Conservation (phyloP, 768 basidiomycete genomes). For the Tulasnella sp. region DNA sequence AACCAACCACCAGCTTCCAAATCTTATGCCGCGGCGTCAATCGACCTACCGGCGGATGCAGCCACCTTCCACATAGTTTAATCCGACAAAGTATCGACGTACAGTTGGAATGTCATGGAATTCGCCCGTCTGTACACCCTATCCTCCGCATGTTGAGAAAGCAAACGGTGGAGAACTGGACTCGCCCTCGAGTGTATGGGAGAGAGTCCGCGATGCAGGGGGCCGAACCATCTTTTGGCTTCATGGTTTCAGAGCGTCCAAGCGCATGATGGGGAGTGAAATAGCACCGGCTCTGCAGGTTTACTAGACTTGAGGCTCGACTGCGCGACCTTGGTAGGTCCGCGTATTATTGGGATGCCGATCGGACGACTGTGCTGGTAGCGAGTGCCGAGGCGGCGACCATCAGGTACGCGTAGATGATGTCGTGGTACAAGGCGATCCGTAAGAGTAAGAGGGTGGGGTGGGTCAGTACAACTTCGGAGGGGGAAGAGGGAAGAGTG, state of each 20-base stretch:
- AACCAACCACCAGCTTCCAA: background rate
- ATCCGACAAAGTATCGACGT: background rate
- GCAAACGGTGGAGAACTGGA: too few species aligned
- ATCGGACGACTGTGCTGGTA: constrained; percentile 34
- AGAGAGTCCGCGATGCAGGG: too few species aligned
- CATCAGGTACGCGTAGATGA: constrained; percentile 41
- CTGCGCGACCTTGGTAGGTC: too few species aligned
- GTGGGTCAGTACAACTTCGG: too few species aligned
- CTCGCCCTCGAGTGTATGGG: too few species aligned
- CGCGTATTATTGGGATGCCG: too few species aligned
- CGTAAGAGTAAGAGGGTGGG: too few species aligned
- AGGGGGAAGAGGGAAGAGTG: background rate
- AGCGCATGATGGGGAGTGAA: too few species aligned
- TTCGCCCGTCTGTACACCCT: background rate
- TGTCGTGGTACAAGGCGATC: constrained; percentile 36
- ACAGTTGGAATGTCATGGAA: background rate
- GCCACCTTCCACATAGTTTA: background rate
- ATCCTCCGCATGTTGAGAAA: background rate
- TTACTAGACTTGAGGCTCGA: too few species aligned
- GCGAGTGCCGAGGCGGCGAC: constrained; percentile 42
- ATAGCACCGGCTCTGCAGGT: too few species aligned
- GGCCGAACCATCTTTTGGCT: too few species aligned
- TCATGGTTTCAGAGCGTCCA: too few species aligned
- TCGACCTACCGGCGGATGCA: background rate
- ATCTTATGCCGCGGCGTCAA: background rate